Conservation (phyloP, 441 rosid species). For the Pelargonium fulgidum region DNA sequence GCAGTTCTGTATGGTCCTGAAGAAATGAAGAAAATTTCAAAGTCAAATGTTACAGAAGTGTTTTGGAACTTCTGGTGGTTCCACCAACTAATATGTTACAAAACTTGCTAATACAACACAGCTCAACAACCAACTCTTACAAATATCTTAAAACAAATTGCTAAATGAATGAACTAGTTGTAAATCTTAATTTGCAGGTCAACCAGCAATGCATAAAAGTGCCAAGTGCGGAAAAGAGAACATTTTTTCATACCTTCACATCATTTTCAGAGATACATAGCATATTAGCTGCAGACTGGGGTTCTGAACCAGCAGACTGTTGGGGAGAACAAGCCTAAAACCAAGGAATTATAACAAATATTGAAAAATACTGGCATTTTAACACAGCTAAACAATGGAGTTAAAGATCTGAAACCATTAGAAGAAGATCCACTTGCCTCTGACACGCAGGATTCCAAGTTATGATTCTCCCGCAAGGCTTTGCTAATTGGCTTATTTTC, state of each 20-base stretch:
- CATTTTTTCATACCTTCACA: constrained; percentile 29
- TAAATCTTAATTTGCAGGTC: background rate
- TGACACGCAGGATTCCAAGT: constrained; percentile 27
- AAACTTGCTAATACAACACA: background rate
- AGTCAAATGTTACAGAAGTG: background rate
- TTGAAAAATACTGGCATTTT: constrained; percentile 1
- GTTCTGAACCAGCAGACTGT: constrained; percentile 34
- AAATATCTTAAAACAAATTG: background rate
- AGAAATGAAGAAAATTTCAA: constrained; percentile 3
- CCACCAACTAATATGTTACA: background rate
- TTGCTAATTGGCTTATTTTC: constrained; percentile 32
- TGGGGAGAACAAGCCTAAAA: constrained; percentile 25
- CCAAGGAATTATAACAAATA: constrained; percentile 14
- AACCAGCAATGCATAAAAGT: background rate
- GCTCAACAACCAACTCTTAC: background rate
- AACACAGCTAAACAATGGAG: constrained; percentile 1
- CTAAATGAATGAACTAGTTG: background rate
- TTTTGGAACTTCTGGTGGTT: background rate
- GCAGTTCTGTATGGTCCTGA: constrained; percentile 32
- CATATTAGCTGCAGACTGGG: constrained; percentile 26
- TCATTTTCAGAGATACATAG: constrained; percentile 25
- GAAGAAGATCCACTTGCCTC: constrained; percentile 39
- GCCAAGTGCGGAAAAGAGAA: constrained; percentile 8
- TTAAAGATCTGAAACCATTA: constrained; percentile 17
- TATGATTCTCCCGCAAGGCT: constrained; percentile 28